These are phyloP conservation scores for Mallotus nudiflorus DNA, from an alignment of 345 rosid species.

Conservation along the genomic window DNA sequence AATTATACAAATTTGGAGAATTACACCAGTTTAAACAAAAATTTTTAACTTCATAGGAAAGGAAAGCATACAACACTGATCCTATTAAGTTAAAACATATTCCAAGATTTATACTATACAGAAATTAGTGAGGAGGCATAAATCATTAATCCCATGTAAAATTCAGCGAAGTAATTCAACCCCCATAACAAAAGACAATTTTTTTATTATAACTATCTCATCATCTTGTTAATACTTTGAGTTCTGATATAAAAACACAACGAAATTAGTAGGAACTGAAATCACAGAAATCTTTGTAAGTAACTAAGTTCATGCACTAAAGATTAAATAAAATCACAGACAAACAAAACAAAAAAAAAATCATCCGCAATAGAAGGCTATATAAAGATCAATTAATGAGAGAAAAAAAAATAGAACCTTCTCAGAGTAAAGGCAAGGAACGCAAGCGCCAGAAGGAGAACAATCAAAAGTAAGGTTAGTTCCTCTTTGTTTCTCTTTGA, in stretches of 20 bases:
- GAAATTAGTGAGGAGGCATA: too few species aligned
- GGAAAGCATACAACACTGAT: too few species aligned
- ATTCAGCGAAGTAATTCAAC: neutral
- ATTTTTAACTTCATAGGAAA: too few species aligned
- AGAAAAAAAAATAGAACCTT: constrained; percentile 42
- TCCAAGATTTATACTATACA: too few species aligned
- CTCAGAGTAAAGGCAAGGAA: constrained; percentile 75
- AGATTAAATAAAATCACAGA: too few species aligned
- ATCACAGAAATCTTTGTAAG: neutral
- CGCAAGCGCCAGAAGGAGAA: constrained; percentile 93
- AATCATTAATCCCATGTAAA: neutral
- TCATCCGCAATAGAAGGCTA: neutral
- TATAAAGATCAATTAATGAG: too few species aligned
- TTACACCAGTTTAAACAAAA: too few species aligned
- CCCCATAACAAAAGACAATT: neutral
- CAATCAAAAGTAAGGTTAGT: constrained; percentile 71
- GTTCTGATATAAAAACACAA: too few species aligned
- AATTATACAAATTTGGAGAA: neutral
- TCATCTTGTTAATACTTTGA: too few species aligned
- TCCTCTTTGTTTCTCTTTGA: constrained; percentile 67
- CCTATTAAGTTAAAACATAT: too few species aligned
- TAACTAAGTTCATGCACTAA: too few species aligned
- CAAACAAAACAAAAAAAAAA: neutral
- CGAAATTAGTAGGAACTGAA: too few species aligned
- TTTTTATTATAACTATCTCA: neutral